Evolutionary conservation across 352 stramenopile genomes (phyloP).

Genomic region (Phytophthora gonapodyides): DNA sequence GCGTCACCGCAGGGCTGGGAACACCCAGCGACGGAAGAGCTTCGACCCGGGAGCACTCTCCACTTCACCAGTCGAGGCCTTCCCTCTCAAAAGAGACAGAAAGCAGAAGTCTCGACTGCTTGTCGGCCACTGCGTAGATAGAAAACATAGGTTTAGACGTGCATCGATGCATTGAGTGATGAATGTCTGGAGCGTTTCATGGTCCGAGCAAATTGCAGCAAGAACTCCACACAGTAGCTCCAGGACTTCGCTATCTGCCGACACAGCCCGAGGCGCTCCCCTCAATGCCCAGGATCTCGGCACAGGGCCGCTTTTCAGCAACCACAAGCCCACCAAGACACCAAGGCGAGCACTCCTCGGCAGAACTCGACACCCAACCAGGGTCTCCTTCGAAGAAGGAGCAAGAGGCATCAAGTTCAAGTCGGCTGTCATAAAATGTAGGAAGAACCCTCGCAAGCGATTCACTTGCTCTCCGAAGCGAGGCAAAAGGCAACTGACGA

Average conservation of each 20-base stretch:
- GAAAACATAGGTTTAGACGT: background rate
- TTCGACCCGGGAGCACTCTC: slow-evolving; percentile 15
- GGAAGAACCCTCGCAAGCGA: background rate
- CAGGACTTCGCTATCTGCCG: slow-evolving; percentile 50
- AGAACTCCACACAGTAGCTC: slow-evolving; percentile 82
- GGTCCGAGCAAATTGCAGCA: slow-evolving; percentile 72
- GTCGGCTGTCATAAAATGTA: slow-evolving; percentile 12
- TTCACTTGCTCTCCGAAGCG: no score
- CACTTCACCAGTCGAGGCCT: slow-evolving; percentile 5
- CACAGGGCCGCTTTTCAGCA: slow-evolving; percentile 39
- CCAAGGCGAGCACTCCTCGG: slow-evolving; percentile 11
- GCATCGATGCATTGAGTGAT: slow-evolving; percentile 7
- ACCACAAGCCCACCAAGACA: slow-evolving; percentile 20
- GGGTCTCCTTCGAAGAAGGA: slow-evolving; percentile 13
- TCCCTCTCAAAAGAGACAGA: background rate
- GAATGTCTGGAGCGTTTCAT: slow-evolving; percentile 77
- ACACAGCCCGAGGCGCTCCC: slow-evolving; percentile 25
- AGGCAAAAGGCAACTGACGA: no score
- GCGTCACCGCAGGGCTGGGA: no score
- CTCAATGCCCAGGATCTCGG: slow-evolving; percentile 8
- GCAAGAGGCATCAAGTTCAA: slow-evolving; percentile 28
- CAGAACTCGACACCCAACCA: slow-evolving; percentile 37
- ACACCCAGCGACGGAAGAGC: slow-evolving; percentile 2
- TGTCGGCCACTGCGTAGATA: slow-evolving; percentile 2
- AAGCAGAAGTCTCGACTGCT: slow-evolving; percentile 9